Percentiles rank a stretch among this genome's conserved stretches.
These are phyloP conservation scores for Limnanthes douglasii DNA, from an alignment of 345 rosid species.

Conservation along the genomic window DNA sequence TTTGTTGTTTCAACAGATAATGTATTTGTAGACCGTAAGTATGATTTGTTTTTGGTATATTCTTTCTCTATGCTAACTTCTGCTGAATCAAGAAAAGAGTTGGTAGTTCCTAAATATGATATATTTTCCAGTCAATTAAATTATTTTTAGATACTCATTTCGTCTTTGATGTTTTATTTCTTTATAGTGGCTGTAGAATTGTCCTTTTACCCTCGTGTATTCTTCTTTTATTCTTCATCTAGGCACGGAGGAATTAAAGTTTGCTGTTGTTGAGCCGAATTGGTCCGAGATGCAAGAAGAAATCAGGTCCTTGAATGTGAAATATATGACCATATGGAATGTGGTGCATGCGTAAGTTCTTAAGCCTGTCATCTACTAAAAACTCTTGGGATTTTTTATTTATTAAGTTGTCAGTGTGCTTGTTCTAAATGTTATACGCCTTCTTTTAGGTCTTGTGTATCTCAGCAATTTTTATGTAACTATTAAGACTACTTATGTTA, in stretches of 20 bases:
- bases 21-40: too few species aligned
- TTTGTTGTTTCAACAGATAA: too few species aligned
- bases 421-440: not conserved
- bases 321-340: slow-evolving; percentile 46
- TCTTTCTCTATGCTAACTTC: not conserved
- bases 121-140: not conserved
- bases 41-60: slow-evolving; percentile 1
- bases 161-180: slow-evolving; percentile 1
- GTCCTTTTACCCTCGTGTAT: slow-evolving; percentile 5
- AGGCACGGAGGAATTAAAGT: slow-evolving; percentile 76
- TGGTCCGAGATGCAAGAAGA: slow-evolving; percentile 61
- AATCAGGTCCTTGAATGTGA: slow-evolving; percentile 45
- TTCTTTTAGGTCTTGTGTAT: slow-evolving; percentile 4
- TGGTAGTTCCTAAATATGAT: not conserved
- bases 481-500: slow-evolving; percentile 3
- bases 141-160: not conserved
- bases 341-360: slow-evolving; percentile 38
- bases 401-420: not conserved
- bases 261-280: slow-evolving; percentile 38
- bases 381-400: not conserved
- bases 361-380: too few species aligned
- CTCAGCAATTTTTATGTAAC: slow-evolving; percentile 1
- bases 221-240: slow-evolving; percentile 10
- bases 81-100: not conserved
- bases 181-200: slow-evolving; percentile 9